These are phyloP conservation scores for Kodamaea lidongshanica DNA, from an alignment of 805 yeast genomes.

Conservation along the genomic window DNA sequence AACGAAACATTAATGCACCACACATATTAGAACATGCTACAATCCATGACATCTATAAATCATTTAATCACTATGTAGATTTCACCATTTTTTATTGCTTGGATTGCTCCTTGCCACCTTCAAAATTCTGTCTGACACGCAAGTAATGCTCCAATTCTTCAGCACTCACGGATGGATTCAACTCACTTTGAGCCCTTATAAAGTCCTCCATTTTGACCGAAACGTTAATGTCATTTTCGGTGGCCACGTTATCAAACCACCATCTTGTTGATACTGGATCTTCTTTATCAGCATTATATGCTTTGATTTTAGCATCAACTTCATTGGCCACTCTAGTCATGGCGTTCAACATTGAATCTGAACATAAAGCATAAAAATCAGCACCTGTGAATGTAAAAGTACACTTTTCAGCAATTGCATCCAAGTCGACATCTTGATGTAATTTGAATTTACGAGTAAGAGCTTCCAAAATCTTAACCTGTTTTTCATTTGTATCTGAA, in stretches of 20 bases:
- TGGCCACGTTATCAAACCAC: constrained; percentile 86
- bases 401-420: constrained; percentile 57
- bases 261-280: constrained; percentile 60
- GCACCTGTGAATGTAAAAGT: constrained; percentile 96
- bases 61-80: not conserved
- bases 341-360: constrained; percentile 93
- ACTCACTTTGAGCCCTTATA: constrained; percentile 60
- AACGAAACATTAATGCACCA: too few species aligned
- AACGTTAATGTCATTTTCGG: constrained; percentile 59
- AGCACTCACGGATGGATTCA: constrained; percentile 80
- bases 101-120: constrained; percentile 50
- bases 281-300: constrained; percentile 40
- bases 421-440: constrained; percentile 53
- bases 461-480: constrained; percentile 78
- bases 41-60: too few species aligned
- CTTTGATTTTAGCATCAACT: constrained; percentile 59
- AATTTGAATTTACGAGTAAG: constrained; percentile 76
- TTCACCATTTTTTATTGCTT: too few species aligned
- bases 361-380: constrained; percentile 92
- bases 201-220: constrained; percentile 69
- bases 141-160: constrained; percentile 83
- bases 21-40: too few species aligned
- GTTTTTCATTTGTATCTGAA: constrained; percentile 85
- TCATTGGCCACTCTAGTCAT: constrained; percentile 83
- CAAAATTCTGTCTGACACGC: constrained; percentile 73